Evolutionary conservation across 1,284 basidiomycete genomes (phyloP), one percentile per base, ranked within the genome.

Genomic region (Stygiomarasmius scandens): DNA sequence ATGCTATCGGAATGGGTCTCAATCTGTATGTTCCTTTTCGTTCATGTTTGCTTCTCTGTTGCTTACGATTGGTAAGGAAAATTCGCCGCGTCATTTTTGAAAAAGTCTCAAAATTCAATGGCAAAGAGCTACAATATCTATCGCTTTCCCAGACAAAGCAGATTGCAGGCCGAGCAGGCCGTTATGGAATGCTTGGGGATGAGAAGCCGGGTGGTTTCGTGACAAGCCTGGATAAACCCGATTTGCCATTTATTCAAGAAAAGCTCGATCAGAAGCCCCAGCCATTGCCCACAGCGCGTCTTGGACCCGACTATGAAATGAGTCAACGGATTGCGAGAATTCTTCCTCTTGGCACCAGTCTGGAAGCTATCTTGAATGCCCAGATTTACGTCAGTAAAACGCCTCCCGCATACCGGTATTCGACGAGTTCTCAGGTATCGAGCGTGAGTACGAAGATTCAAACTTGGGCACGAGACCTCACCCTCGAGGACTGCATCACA

Each of bases 1-100:
- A 98, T 71, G 94, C 95, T 0, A 89, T 98, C 52, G 95, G 95
- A 0, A 96, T 98, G 93, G 95, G 95, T 0, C 79, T 98, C n/a
- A 97, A 98, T 67, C 74, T 98, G 93, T 94, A 70, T 56, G 92
- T 81, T 11, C 43, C 45, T 20, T 38, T 47, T 44, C 45, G 47
- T 27, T 27, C 48, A 45, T 25, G 44, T 47, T 41, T 19, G 9
- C 23, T n/a, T 23, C 23, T 19, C 47, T 52, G 14, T 34, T 55
- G 38, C 50, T 53, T 8, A 36, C 19, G 53, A 43, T 52, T 47
- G 27, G 23, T 38, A 67, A 96, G 93, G 27, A 93, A 95, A 80
- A 98, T 99, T 72, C 90, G 90, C 60, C 90, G 96, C 1, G 82
- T 98, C 65, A 81, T 98, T 36, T 97, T 98, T 64, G 85, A 92